Evolutionary conservation across 768 basidiomycete genomes (phyloP), one percentile per base, ranked within the genome.

Genomic region (Coprinellus aureogranulatus): DNA sequence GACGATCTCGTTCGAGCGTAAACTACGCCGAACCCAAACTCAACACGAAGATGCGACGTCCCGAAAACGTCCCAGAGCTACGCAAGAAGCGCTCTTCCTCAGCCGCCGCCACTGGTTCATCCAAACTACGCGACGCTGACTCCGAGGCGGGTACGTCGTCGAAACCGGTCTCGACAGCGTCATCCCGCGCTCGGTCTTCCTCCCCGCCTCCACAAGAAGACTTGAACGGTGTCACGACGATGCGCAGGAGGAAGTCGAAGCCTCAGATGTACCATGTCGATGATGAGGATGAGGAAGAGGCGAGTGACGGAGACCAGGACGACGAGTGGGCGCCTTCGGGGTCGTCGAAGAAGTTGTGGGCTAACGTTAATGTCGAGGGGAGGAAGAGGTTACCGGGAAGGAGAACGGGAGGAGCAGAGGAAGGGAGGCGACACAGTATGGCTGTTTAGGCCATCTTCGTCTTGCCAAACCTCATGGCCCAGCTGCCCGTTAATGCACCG

Each of bases 1-100:
- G 73, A 66, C 73, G 87, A 51, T 68, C 78, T 20, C 79, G 92
- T 47, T 93, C 88, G 74, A 92, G 91, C 63, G 76, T 94, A 47
- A 93, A 93, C 68, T 93, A 94, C 62, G 77, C 91, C 0, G 92
- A 94, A 66, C 92, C 92, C 11, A 94, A 92, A 67, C 79, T 94
- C 23, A 92, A 93, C 69, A 93, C 90, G 90, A 90, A 67, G 52
- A 86, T 83, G 27, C 34, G 40, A n/a, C 40, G 28, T 2, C 75
- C 81, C 18, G 69, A 70, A 14, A 73, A 79, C 27, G 73, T 76
- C 14, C 64, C 66, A 8, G 68, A 70, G 10, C 56, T 72, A 14
- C 66, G 74, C 39, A 81, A 77, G 68, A 84, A 85, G 68, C 76
- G 83, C 5, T 67, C 71, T 4, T 78, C 79, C 0, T 75, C 78